phyloP scores from a whole-genome alignment of 1,284 basidiomycete species.

The Xerocomus amazonicus region DNA sequence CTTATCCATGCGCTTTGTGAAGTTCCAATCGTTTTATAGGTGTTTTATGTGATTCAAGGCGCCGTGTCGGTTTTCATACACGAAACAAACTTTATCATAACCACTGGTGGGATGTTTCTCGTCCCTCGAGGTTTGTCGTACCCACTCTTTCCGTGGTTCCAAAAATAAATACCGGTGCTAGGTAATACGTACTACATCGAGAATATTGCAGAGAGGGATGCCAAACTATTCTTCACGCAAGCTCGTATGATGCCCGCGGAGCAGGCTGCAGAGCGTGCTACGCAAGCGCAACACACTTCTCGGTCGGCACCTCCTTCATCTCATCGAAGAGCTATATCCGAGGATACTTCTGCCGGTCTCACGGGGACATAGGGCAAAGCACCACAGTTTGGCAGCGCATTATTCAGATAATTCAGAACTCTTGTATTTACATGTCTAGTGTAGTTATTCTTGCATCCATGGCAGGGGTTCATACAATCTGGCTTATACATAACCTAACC shows the following conservation, averaged over 20 bases:
- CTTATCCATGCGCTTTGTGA: background rate
- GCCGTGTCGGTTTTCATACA: constrained; percentile 85
- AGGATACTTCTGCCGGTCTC: constrained; percentile 18
- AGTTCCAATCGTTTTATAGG: constrained; percentile 41
- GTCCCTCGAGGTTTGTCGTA: constrained; percentile 75
- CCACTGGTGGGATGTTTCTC: constrained; percentile 84
- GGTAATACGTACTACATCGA: constrained; percentile 90
- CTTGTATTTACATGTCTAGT: constrained; percentile 1
- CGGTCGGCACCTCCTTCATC: constrained; percentile 33
- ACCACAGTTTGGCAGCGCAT: constrained; percentile 2
- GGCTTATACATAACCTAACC: constrained; percentile 23
- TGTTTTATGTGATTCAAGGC: constrained; percentile 86
- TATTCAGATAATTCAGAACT: background rate
- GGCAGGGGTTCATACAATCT: background rate
- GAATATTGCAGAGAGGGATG: constrained; percentile 80
- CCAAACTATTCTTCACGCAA: constrained; percentile 90
- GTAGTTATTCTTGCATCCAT: background rate
- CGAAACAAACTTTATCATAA: constrained; percentile 72
- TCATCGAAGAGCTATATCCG: constrained; percentile 31
- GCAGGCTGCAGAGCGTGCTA: constrained; percentile 3
- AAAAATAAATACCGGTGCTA: constrained; percentile 27
- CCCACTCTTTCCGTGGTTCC: background rate
- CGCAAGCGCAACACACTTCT: constrained; percentile 25
- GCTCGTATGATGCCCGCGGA: constrained; percentile 62
- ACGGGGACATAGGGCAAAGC: constrained; percentile 20